Evolutionary conservation across 2,329 filamentous ascomycete genomes (phyloP), one percentile per base, ranked within the genome.

Genomic region (Fonsecaea monophora): DNA sequence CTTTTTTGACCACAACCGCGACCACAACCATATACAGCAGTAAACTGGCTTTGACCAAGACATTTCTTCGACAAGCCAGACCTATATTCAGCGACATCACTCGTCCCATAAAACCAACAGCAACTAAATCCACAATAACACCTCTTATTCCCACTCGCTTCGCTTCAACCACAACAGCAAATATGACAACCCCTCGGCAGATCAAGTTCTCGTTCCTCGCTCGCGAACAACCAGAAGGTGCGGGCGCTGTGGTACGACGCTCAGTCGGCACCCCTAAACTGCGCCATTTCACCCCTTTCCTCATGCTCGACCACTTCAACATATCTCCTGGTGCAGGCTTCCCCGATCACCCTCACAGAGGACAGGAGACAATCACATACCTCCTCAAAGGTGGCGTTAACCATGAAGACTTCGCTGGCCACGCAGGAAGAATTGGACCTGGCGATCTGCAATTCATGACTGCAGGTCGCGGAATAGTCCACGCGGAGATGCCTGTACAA

Each of bases 391-490:
- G 94, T 71, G 92, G 87, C 3, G 88, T 96, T 66, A 92, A 97
- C 80, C 93, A 97, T 76, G 93, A 97, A 81, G 93, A 97, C 78
- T 97, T 97, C 73, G 89, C 92, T 1, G 93, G 93, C 12, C 89
- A 95, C 81, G 85, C 85, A 58, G 95, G 94, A 65, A 95, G 91
- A 3, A 92, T 98, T 72, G 85, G 90, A 68, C 81, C 90, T 0
- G 94, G 94, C n/a, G 94, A 97, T 77, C 81, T 98, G 56, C 94
- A 98, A 77, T 98, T 98, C 84, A 98, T 98, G 95, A 97, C 94
- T 0, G 94, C 94, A 0, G 94, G 94, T 3, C 84, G 86, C 21
- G 94, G 94, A 50, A 96, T 98, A 74, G 91, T 97, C 78, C 95
- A 98, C 79, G 92, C 94, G 42, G 94, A 98, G 80, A 97, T 98